These are phyloP conservation scores for Phytopythium chamaehyphon DNA, from an alignment of 352 stramenopile genomes.

Conservation along the genomic window DNA sequence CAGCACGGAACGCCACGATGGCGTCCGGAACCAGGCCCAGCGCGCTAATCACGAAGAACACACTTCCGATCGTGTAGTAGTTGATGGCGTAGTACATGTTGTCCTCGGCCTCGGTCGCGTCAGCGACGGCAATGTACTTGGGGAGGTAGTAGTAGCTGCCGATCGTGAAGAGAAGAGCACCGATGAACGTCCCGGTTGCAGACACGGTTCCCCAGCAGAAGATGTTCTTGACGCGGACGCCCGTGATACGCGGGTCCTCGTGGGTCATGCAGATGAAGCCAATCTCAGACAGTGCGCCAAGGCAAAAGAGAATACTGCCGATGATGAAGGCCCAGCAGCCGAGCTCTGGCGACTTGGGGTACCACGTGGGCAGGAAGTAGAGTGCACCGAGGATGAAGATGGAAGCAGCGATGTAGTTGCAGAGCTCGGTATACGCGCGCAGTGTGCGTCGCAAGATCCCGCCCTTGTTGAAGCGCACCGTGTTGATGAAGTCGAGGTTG, in stretches of 20 bases:
- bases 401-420: slow-evolving; percentile 61
- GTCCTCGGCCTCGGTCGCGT: slow-evolving; percentile 34
- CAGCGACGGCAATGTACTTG: slow-evolving; percentile 57
- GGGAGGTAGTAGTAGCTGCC: slow-evolving; percentile 83
- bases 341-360: slow-evolving; percentile 55
- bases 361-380: slow-evolving; percentile 78
- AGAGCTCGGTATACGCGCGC: slow-evolving; percentile 52
- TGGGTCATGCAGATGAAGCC: slow-evolving; percentile 62
- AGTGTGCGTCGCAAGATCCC: slow-evolving; percentile 42
- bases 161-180: slow-evolving; percentile 69
- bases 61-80: slow-evolving; percentile 65
- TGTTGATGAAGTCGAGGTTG: slow-evolving; percentile 73
- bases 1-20: slow-evolving; percentile 35
- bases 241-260: slow-evolving; percentile 34
- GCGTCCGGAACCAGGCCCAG: slow-evolving; percentile 55
- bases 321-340: slow-evolving; percentile 77
- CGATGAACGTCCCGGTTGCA: slow-evolving; percentile 51
- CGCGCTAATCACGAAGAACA: slow-evolving; percentile 76
- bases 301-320: slow-evolving; percentile 62
- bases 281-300: slow-evolving; percentile 55
- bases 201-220: slow-evolving; percentile 48
- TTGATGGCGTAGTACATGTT: slow-evolving; percentile 79
- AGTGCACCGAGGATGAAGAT: slow-evolving; percentile 76
- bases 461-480: slow-evolving; percentile 53
- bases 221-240: slow-evolving; percentile 54